These are phyloP conservation scores for Chenopodium formosanum DNA, from an alignment of 148 eudicot species.

Conservation along the genomic window DNA sequence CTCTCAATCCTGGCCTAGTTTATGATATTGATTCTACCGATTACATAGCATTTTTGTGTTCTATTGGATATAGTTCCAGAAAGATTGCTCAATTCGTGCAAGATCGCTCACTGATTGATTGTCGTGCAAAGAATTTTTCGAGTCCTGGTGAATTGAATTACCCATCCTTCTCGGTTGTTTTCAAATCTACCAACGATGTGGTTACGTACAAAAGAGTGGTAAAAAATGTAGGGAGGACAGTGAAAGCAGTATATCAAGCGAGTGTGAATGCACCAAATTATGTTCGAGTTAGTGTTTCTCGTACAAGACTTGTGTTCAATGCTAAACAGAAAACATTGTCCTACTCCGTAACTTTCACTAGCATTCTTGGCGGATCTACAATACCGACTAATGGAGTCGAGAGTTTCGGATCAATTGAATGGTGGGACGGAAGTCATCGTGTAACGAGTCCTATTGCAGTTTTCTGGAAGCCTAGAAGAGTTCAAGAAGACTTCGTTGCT, in stretches of 20 bases:
- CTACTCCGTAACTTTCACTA: no score
- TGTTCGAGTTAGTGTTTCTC: constrained; percentile 47
- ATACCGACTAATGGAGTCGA: no score
- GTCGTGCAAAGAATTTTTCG: constrained; percentile 35
- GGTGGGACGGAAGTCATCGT: no score
- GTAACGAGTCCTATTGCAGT: no score
- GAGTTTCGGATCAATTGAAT: no score
- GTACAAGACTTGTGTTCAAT: constrained; percentile 55
- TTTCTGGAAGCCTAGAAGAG: no score
- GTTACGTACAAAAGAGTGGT: constrained; percentile 64
- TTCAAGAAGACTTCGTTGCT: no score
- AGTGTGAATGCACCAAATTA: neutral
- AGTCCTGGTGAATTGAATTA: constrained; percentile 72
- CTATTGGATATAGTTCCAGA: constrained; percentile 59
- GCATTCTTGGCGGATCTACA: no score
- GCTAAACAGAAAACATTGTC: constrained; percentile 14
- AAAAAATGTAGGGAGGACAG: constrained; percentile 57
- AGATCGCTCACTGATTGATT: constrained; percentile 46
- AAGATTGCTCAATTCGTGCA: constrained; percentile 53
- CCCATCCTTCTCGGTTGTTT: constrained; percentile 76
- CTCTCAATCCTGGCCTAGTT: constrained; percentile 73
- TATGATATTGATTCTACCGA: constrained; percentile 50
- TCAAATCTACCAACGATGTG: constrained; percentile 25
- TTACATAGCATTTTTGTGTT: constrained; percentile 62
- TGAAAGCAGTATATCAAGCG: constrained; percentile 49